A percentile compares a stretch with the other conserved stretches of the same genome.
These are phyloP conservation scores for Vigna angularis DNA, from an alignment of 306 rosid species.

Conservation along the genomic window DNA sequence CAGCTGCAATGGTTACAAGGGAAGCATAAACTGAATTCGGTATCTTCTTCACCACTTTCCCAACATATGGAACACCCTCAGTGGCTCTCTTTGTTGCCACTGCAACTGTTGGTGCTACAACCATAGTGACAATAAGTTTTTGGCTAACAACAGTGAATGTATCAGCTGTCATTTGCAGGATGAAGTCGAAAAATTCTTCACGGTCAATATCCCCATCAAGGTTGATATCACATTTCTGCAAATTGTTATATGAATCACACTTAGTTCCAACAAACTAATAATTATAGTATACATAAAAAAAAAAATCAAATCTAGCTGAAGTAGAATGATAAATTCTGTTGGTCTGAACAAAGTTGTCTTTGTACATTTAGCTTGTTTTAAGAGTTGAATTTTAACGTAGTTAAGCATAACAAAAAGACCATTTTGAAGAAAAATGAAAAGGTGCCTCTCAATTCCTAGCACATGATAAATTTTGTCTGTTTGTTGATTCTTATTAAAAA, in stretches of 20 bases:
- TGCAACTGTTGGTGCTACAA: slow-evolving; percentile 85
- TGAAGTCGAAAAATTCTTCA: slow-evolving; percentile 66
- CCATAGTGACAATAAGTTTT: slow-evolving; percentile 71
- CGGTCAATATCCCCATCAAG: slow-evolving; percentile 64
- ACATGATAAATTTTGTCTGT: background rate
- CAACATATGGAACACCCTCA: slow-evolving; percentile 86
- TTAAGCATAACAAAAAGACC: background rate
- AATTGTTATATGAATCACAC: slow-evolving; percentile 22
- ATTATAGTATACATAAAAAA: background rate
- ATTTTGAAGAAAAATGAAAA: background rate
- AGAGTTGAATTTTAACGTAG: slow-evolving; percentile 21
- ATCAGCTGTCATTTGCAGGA: slow-evolving; percentile 62
- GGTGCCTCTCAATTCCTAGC: background rate
- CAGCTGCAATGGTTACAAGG: slow-evolving; percentile 62
- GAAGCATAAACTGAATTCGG: slow-evolving; percentile 82
- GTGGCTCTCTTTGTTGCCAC: slow-evolving; percentile 86
- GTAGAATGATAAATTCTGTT: slow-evolving; percentile 7
- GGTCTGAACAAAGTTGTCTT: background rate
- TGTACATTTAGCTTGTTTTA: background rate
- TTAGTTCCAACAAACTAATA: slow-evolving; percentile 15
- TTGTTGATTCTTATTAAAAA: background rate
- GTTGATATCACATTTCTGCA: slow-evolving; percentile 69
- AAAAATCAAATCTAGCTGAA: background rate
- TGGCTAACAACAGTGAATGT: slow-evolving; percentile 63
- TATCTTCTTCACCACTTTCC: slow-evolving; percentile 71